These are phyloP conservation scores for Lithospermum erythrorhizon DNA, from an alignment of 257 asterid species.

Conservation along the genomic window DNA sequence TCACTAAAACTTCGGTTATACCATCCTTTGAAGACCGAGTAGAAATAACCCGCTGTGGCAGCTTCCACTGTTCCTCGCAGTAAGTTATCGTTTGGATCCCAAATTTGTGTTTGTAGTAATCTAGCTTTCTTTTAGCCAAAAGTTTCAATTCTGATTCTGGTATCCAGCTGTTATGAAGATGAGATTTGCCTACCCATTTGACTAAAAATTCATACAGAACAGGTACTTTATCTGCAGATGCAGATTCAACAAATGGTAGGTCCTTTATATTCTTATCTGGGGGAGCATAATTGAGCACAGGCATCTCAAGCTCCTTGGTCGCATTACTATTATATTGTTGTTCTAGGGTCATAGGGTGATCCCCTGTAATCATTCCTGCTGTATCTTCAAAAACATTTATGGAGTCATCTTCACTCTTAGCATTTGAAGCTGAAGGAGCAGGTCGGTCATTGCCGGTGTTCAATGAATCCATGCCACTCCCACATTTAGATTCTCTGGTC, in stretches of 20 bases:
- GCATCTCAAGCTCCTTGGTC: slow-evolving; percentile 19
- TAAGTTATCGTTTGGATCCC: slow-evolving; percentile 68
- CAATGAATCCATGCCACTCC: slow-evolving; percentile 21
- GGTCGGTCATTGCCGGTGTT: slow-evolving; percentile 24
- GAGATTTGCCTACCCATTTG: slow-evolving; percentile 94
- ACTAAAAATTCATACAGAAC: slow-evolving; percentile 68
- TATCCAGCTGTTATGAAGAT: slow-evolving; percentile 80
- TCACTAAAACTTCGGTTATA: slow-evolving; percentile 60
- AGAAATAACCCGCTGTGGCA: slow-evolving; percentile 78
- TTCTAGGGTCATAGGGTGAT: slow-evolving; percentile 15
- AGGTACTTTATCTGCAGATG: slow-evolving; percentile 20
- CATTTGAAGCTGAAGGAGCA: slow-evolving; percentile 21
- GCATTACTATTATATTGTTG: slow-evolving; percentile 7
- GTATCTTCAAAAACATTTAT: slow-evolving; percentile 15
- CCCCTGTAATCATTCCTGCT: slow-evolving; percentile 17
- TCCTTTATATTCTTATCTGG: slow-evolving; percentile 32
- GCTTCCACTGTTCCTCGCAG: slow-evolving; percentile 84
- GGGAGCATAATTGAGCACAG: slow-evolving; percentile 28
- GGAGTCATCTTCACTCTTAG: slow-evolving; percentile 23
- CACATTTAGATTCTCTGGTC: slow-evolving; percentile 45
- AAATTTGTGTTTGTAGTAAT: slow-evolving; percentile 79
- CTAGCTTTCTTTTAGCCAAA: slow-evolving; percentile 77
- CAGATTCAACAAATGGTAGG: slow-evolving; percentile 22
- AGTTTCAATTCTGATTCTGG: slow-evolving; percentile 74
- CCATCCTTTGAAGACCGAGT: slow-evolving; percentile 54